Evolutionary conservation across 2,329 filamentous ascomycete species (phyloP), one percentile per base, ranked within the genome.

Genomic region (Paraconiothyrium sp.): DNA sequence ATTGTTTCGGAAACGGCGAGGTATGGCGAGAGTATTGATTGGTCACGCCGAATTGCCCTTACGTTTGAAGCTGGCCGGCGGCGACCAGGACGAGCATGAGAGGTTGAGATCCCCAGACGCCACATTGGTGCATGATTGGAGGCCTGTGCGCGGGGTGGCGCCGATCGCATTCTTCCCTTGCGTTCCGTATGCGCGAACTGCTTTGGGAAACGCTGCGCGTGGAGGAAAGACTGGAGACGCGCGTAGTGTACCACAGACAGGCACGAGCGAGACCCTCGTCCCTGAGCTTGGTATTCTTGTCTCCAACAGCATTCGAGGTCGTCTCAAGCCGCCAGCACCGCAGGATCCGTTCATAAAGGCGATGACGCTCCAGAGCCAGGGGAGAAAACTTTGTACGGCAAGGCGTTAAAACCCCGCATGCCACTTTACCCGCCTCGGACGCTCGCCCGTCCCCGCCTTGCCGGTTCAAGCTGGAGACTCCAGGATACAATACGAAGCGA

Each of bases 1-100:
- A 71, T 68, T 67, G 63, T 64, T 64, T 71, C 65, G 65, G 64
- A 63, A 58, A 49, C 56, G 54, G 61, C 60, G 58, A 65, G 22
- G 61, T 54, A 43, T 20, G 35, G 46, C 47, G 48, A 27, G 32
- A 35, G 27, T 30, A 43, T 34, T 57, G 57, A 72, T 72, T 72
- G 66, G 70, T 30, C 54, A 54, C 37, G 50, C 62, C 49, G 62
- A 54, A 43, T 55, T 54, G 52, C 47, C 60, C 52, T 69, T 70
- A 70, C 63, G 67, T 71, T 62, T 56, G 51, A 57, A 43, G 50
- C 49, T 48, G 39, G 58, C 56, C 59, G 59, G 58, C 59, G 67
- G 66, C 58, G 61, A 55, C 52, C 56, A 51, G 32, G 48, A 27
- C 7, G 49, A 51, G 61, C 58, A 59, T 54, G 48, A 32, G 35